These are phyloP conservation scores for Mycocalia duriaeana DNA, from an alignment of 1,284 basidiomycete species.

Conservation along the genomic window DNA sequence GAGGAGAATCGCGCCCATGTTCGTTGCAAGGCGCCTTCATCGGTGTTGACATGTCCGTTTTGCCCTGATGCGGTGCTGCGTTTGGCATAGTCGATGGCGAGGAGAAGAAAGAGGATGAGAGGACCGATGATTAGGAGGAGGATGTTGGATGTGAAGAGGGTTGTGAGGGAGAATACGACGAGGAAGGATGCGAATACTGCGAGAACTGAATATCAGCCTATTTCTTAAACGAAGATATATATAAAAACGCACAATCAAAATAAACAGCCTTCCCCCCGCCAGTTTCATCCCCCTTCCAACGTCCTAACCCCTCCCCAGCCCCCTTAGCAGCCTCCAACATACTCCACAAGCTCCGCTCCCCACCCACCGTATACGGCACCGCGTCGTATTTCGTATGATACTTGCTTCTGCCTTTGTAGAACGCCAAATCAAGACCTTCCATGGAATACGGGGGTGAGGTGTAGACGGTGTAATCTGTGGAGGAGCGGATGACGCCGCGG, in stretches of 20 bases:
- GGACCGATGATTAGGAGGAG: conserved; percentile 59
- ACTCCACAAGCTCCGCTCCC: conserved; percentile 58
- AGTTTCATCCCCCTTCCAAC: conserved; percentile 21
- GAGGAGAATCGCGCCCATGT: conserved; percentile 1
- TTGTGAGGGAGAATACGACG: conserved; percentile 47
- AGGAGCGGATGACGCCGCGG: conserved; percentile 54
- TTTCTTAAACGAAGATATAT: not conserved
- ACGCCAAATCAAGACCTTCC: conserved; percentile 68
- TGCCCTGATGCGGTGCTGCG: conserved; percentile 17
- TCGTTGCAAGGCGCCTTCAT: not conserved
- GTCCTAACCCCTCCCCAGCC: conserved; percentile 51
- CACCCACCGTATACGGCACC: conserved; percentile 48
- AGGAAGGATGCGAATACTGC: conserved; percentile 59
- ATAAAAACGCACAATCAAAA: conserved; percentile 60
- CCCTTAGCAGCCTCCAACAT: conserved; percentile 66
- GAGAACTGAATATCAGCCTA: not conserved
- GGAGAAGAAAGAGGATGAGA: conserved; percentile 42
- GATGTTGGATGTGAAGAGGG: conserved; percentile 53
- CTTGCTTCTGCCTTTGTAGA: conserved; percentile 62
- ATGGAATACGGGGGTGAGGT: conserved; percentile 31
- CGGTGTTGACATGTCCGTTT: conserved; percentile 3
- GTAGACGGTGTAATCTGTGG: conserved; percentile 70
- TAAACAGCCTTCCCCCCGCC: conserved; percentile 47
- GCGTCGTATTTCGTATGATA: conserved; percentile 71
- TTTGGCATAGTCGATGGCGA: conserved; percentile 25